Percentiles rank a stretch among this genome's conserved stretches.
These are phyloP conservation scores for Lumnitzera littorea DNA, from an alignment of 345 rosid species.

Conservation along the genomic window DNA sequence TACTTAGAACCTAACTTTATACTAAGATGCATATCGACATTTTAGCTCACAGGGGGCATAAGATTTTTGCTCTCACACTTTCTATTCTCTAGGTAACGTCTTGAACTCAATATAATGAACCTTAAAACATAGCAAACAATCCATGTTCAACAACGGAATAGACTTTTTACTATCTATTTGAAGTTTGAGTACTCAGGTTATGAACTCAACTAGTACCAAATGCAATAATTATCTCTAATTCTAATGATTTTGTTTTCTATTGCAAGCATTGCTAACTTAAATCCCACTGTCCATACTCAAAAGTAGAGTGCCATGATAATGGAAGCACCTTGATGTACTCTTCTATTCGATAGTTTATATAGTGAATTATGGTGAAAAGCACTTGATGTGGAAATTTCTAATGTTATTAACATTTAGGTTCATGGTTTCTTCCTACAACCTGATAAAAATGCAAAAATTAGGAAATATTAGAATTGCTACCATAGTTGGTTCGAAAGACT, in stretches of 20 bases:
- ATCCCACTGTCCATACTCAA: too few species aligned
- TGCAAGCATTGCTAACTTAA: too few species aligned
- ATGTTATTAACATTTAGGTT: slow-evolving; percentile 29
- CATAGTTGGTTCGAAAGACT: slow-evolving; percentile 78
- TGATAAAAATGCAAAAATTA: slow-evolving; percentile 53
- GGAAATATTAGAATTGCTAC: slow-evolving; percentile 82
- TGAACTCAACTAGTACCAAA: too few species aligned
- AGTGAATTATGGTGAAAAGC: too few species aligned
- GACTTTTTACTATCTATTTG: too few species aligned
- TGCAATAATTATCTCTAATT: too few species aligned
- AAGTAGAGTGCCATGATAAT: too few species aligned
- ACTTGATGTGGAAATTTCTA: neutral
- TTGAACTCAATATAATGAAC: neutral
- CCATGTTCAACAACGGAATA: too few species aligned
- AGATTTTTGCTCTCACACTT: slow-evolving; percentile 57
- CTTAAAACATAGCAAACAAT: neutral
- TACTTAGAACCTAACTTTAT: slow-evolving; percentile 64
- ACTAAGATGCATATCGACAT: slow-evolving; percentile 34
- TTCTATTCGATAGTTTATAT: neutral
- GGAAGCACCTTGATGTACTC: too few species aligned
- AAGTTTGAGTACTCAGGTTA: too few species aligned
- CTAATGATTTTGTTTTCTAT: too few species aligned
- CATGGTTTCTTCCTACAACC: slow-evolving; percentile 80
- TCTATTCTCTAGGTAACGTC: slow-evolving; percentile 78
- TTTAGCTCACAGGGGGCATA: slow-evolving; percentile 73